Evolutionary conservation across 345 rosid genomes (phyloP).

Genomic region (Sapria himalayana): DNA sequence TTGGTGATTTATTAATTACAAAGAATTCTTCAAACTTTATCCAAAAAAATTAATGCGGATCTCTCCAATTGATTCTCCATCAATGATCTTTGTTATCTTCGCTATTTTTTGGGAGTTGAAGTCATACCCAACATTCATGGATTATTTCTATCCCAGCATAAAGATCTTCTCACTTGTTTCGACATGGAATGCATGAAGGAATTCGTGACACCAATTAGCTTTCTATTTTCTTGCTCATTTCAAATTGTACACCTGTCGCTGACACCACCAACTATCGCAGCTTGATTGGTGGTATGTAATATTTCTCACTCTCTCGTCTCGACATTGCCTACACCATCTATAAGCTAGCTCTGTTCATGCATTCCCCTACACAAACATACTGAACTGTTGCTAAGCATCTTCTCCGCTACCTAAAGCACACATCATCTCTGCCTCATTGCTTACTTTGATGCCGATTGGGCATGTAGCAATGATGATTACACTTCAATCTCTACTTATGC

Average conservation of each 20-base stretch:
- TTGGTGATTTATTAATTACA: too few relatives aligned
- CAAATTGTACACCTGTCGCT: too few relatives aligned
- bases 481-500: background rate
- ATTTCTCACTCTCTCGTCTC: background rate
- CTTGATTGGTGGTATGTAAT: too few relatives aligned
- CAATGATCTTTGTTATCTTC: background rate
- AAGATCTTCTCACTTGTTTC: background rate
- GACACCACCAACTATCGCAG: too few relatives aligned
- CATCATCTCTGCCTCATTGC: too few relatives aligned
- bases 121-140: accelerated
- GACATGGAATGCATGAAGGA: background rate
- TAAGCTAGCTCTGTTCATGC: background rate
- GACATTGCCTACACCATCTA: background rate
- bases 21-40: too few relatives aligned
- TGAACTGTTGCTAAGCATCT: background rate
- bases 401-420: too few relatives aligned
- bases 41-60: too few relatives aligned
- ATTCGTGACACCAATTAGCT: background rate
- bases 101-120: slow-evolving; percentile 5
- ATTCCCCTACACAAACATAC: too few relatives aligned
- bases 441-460: background rate
- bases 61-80: too few relatives aligned
- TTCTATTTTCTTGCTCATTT: too few relatives aligned
- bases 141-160: background rate
- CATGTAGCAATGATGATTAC: background rate